Evolutionary conservation across 2,329 filamentous ascomycete species (phyloP), one percentile per base, ranked within the genome.

Genomic region (Colletotrichum acutatum): DNA sequence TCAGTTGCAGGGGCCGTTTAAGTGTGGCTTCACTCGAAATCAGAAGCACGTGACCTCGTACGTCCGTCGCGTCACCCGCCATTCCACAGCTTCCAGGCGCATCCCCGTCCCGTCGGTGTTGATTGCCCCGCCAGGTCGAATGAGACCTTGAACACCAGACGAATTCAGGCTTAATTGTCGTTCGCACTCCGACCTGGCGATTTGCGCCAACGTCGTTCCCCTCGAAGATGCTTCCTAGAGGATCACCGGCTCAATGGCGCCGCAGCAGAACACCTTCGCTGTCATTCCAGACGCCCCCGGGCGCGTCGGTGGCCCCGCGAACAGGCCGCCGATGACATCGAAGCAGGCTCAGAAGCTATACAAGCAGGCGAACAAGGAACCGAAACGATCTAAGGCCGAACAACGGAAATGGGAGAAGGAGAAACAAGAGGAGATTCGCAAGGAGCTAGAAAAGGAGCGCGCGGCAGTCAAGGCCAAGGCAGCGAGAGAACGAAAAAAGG

Each of bases 401-500:
- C 80, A 82, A 71, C 82, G 84, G 28, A 81, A 81, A 19, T 77
- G 80, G 71, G 83, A 79, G 34, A 79, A 82, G 59, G 84, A 87
- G 61, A 81, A 78, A 28, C 83, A 82, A 56, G 88, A 91, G 73
- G 88, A 89, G 75, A 89, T 89, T 46, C 81, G 85, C 5, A 85
- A 85, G 77, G 87, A 88, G 76, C 83, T 86, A 28, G 87, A 87
- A 76, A 86, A 84, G 78, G 87, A 86, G 76, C 85, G 83, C 75
- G 82, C 84, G 1, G 82, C 85, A 22, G 82, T 83, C 3, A 86
- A 86, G 71, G 89, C 89, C 2, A 84, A 83, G 66, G 78, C 83
- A 9, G 84, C 84, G 2, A 80, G 89, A 28, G 89, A 91, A 52
- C 88, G 85, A 80, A 90, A 89, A 79, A 87, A 85, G 72, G 87